Conservation (phyloP, 73 alveolate species). For the Stentor roeselii region DNA sequence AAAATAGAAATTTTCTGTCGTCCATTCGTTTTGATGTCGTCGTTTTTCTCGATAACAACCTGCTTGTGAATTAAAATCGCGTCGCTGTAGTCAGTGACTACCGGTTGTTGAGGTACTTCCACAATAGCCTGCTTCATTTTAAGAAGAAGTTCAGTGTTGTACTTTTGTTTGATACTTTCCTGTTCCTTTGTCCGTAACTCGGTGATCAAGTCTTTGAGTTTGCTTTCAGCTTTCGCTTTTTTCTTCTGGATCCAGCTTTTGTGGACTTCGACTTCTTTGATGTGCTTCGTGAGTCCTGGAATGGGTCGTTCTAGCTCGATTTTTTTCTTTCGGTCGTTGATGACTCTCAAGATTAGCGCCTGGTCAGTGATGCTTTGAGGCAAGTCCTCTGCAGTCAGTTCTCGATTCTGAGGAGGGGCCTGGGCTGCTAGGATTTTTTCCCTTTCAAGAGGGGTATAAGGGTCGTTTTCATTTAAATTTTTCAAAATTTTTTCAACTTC, state of each 20-base stretch:
- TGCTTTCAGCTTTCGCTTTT: not conserved
- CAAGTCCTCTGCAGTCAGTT: constrained; percentile 3
- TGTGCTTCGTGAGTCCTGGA: not conserved
- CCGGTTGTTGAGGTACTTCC: constrained; percentile 73
- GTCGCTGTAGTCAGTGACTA: constrained; percentile 73
- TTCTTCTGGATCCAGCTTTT: constrained; percentile 17
- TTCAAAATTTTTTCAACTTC: not conserved
- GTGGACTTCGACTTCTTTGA: constrained; percentile 20
- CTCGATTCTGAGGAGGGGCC: not conserved
- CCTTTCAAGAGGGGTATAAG: constrained; percentile 13
- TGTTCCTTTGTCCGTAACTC: constrained; percentile 26
- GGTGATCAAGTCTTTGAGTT: not conserved
- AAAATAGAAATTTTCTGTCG: constrained; percentile 48
- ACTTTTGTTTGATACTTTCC: constrained; percentile 41
- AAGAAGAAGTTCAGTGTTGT: constrained; percentile 50
- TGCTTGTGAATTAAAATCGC: constrained; percentile 55
- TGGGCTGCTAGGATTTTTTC: not conserved
- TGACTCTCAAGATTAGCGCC: not conserved
- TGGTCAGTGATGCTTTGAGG: not conserved
- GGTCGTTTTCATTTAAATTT: not conserved
- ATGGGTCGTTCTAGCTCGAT: not conserved
- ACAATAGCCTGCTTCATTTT: constrained; percentile 58
- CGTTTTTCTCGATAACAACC: constrained; percentile 55
- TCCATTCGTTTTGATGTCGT: constrained; percentile 48
- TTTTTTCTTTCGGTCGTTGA: not conserved